Evolutionary conservation across 2,329 filamentous ascomycete genomes (phyloP).

Genomic region (Fusarium robinianum): DNA sequence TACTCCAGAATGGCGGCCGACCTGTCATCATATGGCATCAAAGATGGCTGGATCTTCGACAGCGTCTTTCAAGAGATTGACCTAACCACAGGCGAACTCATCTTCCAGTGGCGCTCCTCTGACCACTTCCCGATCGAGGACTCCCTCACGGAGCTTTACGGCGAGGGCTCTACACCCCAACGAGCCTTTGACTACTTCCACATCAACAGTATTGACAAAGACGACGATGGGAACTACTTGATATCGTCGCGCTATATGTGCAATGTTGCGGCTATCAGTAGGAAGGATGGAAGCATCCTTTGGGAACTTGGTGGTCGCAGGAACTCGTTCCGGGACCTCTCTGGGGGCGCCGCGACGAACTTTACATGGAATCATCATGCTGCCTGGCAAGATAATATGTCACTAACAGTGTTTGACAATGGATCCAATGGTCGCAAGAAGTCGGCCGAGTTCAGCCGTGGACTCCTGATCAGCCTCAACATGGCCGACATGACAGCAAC

Average conservation of each 20-base stretch:
- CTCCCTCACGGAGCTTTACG: constrained; percentile 20
- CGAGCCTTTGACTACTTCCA: constrained; percentile 59
- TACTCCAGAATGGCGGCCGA: constrained; percentile 40
- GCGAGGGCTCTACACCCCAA: constrained; percentile 32
- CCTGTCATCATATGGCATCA: constrained; percentile 30
- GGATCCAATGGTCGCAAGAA: constrained; percentile 31
- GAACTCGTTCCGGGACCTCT: constrained; percentile 45
- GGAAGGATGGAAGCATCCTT: constrained; percentile 51
- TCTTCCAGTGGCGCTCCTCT: constrained; percentile 52
- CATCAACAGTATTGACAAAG: constrained; percentile 60
- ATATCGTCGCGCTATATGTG: constrained; percentile 57
- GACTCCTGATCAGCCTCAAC: constrained; percentile 36
- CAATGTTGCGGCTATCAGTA: constrained; percentile 52
- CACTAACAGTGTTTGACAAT: constrained; percentile 50
- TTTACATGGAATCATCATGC: constrained; percentile 59
- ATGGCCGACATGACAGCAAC: constrained; percentile 26
- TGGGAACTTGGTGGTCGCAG: constrained; percentile 58
- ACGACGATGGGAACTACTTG: constrained; percentile 54
- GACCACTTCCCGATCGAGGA: constrained; percentile 36
- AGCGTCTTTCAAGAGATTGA: constrained; percentile 52
- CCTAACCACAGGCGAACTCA: constrained; percentile 51
- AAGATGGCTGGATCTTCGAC: constrained; percentile 40
- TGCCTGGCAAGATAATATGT: constrained; percentile 54
- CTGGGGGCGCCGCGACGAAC: constrained; percentile 40
- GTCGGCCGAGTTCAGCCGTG: constrained; percentile 26